Evolutionary conservation across 2,329 filamentous ascomycete genomes (phyloP).

Genomic region (Penicillium sp.): DNA sequence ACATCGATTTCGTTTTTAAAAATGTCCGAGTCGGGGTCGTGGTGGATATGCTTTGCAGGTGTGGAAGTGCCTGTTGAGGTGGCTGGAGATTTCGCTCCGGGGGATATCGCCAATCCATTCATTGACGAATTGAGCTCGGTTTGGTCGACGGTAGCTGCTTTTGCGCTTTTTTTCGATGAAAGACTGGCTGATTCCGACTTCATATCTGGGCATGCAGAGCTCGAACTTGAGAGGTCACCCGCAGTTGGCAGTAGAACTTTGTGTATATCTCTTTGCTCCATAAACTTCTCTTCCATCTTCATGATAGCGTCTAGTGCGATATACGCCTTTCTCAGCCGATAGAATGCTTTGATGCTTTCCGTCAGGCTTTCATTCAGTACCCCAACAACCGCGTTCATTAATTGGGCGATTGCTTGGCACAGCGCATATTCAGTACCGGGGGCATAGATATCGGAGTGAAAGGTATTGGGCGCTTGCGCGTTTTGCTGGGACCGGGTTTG

Average conservation of each 20-base stretch:
- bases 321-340: slow-evolving; percentile 87
- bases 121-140: slow-evolving; percentile 22
- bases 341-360: slow-evolving; percentile 87
- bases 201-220: slow-evolving; percentile 1
- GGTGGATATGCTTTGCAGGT: slow-evolving; percentile 35
- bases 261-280: slow-evolving; percentile 34
- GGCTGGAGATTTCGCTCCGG: slow-evolving; percentile 16
- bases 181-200: slow-evolving; percentile 15
- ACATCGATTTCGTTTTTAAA: slow-evolving; percentile 75
- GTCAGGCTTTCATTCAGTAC: slow-evolving; percentile 91
- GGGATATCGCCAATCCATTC: slow-evolving; percentile 23
- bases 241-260: slow-evolving; percentile 18
- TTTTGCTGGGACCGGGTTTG: slow-evolving; percentile 72
- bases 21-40: slow-evolving; percentile 59
- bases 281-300: slow-evolving; percentile 65
- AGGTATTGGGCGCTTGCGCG: slow-evolving; percentile 49
- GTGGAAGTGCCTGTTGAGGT: slow-evolving; percentile 23
- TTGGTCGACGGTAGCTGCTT: slow-evolving; percentile 14
- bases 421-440: slow-evolving; percentile 84
- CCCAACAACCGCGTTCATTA: slow-evolving; percentile 84
- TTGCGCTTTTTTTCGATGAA: slow-evolving; percentile 16
- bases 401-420: slow-evolving; percentile 77
- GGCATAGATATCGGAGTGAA: slow-evolving; percentile 67
- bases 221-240: slow-evolving; percentile 14
- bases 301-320: slow-evolving; percentile 76